Base-by-base conservation (phyloP, 2,329 filamentous ascomycete species). In the Verticillium albo-atrum region DNA sequence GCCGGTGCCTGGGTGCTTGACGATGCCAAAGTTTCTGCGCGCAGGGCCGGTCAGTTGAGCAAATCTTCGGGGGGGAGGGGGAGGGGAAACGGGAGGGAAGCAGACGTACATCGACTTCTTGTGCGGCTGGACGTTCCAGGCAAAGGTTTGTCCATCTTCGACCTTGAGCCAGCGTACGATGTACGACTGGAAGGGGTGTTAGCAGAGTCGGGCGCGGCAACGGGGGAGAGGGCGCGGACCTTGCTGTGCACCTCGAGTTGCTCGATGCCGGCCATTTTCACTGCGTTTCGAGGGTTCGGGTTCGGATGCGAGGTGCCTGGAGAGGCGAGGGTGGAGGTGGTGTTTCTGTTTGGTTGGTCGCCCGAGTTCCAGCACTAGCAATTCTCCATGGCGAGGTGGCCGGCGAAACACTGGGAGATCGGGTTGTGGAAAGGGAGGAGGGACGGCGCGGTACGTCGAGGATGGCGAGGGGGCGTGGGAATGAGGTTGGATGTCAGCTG, bases 151-250 rank as follows among this genome's bases (percentile, higher is more conserved):
- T 58, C 90, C 90, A 64, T 92, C 88, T 59, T 92, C 88, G 67
- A 97, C 94, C 72, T 92, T 89, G 67, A 97, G 91, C 94, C 95
- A 99, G 71, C 95, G 92, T 60, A 99, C 91, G 68, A 99, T 92
- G 77, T 99, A 99, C 64, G 92, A 97, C 95, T 98, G 66, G 66
- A 65, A 62, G 57, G 61, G 32, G 47, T n/a, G 62, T 30, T 42
- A 60, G 58, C 50, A 35, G 54, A 32, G 56, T 65, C 58, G 69
- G 57, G 55, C 28, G 60, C 57, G n/a, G 30, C 50, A 47, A 27
- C 42, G 50, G 25, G 57, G 30, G 25, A 55, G 34, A 51, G 50
- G 34, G 27, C 59, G 70, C 80, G 67, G 83, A 95, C 94, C 87
- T 96, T 97, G 86, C 92, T 97, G 77, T 97, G 94, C 67, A 99